Base-by-base conservation (phyloP, 2,329 filamentous ascomycete species). In the Hymenoscyphus scutula region DNA sequence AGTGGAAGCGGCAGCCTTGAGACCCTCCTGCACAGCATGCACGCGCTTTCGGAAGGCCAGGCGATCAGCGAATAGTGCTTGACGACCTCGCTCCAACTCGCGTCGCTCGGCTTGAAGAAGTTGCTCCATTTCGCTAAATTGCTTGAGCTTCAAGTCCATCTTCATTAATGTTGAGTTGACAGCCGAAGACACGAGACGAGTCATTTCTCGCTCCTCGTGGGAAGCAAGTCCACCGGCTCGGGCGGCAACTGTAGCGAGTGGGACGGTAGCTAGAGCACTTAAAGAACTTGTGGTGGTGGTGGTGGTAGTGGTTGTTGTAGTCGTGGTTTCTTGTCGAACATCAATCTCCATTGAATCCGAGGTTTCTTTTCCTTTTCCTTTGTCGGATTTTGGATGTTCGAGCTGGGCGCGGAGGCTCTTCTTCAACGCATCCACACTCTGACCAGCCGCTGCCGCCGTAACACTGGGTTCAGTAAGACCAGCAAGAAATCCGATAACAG, bases 151-250 rank as follows among this genome's bases (percentile, higher is more conserved):
- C 71, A 98, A 81, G 77, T 98, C 92, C 65, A 98, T 87, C 78
- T 99, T 99, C 74, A 97, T 89, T 37, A 98, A 81, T n/a, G 91
- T 94, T 13, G 96, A 83, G 74, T 99, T 99, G 59, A 97, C 91
- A 0, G 92, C 92, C 5, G 92, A 90, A 2, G 92, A 94, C 10
- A 99, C 91, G 55, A 98, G 86, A 17, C 92, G 90, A 23, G 93
- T 96, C 86, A 98, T 95, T 77, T 97, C 92, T 62, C 96, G 90
- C 77, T 99, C 95, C 76, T 98, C 94, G 70, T 98, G 92, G 2
- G 94, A 97, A 30, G 94, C 93, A 37, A 99, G 86, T 3, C 89
- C 95, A 7, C 90, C 89, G 1, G 93, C 86, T 64, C 95, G 90
- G 1, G 91, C 92, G 13, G 93, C 93, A 65, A 94, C 89, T 8